A percentile compares a stretch with the other conserved stretches of the same genome.
Conservation (phyloP, 768 basidiomycete genomes). For the Russula lepida region DNA sequence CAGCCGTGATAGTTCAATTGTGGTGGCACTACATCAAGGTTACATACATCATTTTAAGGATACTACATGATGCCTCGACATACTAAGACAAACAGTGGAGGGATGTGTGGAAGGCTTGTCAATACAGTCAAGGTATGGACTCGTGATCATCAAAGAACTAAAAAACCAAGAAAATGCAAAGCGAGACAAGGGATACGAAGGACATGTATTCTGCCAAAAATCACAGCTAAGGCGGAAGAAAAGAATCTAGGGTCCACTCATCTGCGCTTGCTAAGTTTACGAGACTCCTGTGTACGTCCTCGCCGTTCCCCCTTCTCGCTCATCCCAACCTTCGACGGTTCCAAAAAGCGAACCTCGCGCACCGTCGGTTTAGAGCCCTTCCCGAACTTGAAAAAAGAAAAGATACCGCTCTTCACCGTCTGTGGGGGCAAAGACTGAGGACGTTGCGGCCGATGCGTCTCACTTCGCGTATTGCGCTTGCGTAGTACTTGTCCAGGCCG, state of each 20-base stretch:
- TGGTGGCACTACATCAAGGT: neutral
- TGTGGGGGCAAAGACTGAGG: neutral
- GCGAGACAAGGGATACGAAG: neutral
- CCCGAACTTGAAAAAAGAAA: slow-evolving; percentile 19
- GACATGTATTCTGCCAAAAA: neutral
- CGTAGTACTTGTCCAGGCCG: slow-evolving; percentile 22
- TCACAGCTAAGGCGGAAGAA: neutral
- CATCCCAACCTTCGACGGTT: neutral
- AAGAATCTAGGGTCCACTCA: neutral
- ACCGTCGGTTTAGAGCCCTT: slow-evolving; percentile 16
- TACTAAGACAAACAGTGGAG: neutral
- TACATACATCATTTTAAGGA: slow-evolving; percentile 9
- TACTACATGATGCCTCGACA: neutral
- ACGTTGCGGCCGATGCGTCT: neutral
- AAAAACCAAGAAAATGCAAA: neutral
- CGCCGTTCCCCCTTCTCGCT: neutral
- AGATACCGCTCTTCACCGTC: slow-evolving; percentile 11
- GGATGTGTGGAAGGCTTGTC: neutral
- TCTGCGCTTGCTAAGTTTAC: slow-evolving; percentile 16
- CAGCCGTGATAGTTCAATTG: neutral
- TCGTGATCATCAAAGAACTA: neutral
- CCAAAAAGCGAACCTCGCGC: slow-evolving; percentile 9
- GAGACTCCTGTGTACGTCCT: neutral
- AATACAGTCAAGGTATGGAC: neutral
- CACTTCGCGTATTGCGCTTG: slow-evolving; percentile 21